Evolutionary conservation across 2,329 filamentous ascomycete species (phyloP), one percentile per base, ranked within the genome.

Genomic region (Aschersonia sp.): DNA sequence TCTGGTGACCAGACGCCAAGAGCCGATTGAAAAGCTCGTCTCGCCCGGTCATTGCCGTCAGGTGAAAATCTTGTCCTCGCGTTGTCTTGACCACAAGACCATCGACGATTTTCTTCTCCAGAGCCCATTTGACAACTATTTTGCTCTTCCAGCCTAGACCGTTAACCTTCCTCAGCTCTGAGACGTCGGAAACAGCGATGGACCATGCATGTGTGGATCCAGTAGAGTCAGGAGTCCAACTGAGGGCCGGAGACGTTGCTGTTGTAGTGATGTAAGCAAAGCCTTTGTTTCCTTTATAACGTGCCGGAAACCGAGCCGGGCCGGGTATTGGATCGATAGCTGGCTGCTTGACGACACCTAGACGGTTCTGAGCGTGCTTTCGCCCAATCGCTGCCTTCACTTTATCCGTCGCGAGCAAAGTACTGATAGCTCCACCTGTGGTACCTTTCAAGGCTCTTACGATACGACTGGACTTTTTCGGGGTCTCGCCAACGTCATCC

Each of bases 81-180:
- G 68, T 69, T n/a, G 79, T 78, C 30, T 68, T 67, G 52, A 90
- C 76, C 53, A 85, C 71, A 53, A 94, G 55, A 0, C 84, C 85
- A 65, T 92, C 87, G 0, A 82, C 78, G 32, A 92, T 77, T 60
- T 89, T 80, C 44, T 79, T 72, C 0, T 79, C 76, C 56, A 87
- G 73, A 1, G 83, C 81, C 84, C 87, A 87, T 0, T 86, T 85
- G 1, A 92, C 83, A 2, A 92, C 73, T 45, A 92, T 66, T 67
- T 87, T 90, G 1, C 80, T 79, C 65, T 92, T 94, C 86, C 86
- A 94, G 0, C 86, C 85, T 37, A 89, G 70, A 0, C 87, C 87
- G 5, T 87, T 86, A 2, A 89, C 68, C 65, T 94, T 94, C 61
- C 80, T 83, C 47, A 94, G 58, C 61, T 89, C 84, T 1, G 51